phyloP scores from a whole-genome alignment of 2,329 filamentous ascomycete species.

The Colletotrichum nymphaeae region DNA sequence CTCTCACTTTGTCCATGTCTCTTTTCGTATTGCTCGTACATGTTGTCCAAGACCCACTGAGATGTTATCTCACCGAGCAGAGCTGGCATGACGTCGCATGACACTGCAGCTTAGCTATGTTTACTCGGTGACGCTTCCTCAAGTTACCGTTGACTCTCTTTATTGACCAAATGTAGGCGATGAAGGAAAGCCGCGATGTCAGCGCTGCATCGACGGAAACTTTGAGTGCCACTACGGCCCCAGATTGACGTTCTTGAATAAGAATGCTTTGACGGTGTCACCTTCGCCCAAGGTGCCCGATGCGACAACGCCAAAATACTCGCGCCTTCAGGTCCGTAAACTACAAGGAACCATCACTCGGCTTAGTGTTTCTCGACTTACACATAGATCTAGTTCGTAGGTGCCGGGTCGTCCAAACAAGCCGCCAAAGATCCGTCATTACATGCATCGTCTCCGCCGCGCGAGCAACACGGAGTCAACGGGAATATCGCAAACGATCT shows the following conservation, averaged over 20 bases:
- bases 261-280: slow-evolving; percentile 57
- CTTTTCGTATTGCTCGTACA: neutral
- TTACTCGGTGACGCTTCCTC: neutral
- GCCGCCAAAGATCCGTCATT: neutral
- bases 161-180: slow-evolving; percentile 52
- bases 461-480: neutral
- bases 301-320: slow-evolving; percentile 24
- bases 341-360: neutral
- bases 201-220: slow-evolving; percentile 57
- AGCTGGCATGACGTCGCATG: neutral
- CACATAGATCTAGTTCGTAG: slow-evolving; percentile 26
- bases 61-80: neutral
- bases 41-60: neutral
- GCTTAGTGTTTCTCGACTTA: neutral
- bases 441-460: neutral
- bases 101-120: neutral
- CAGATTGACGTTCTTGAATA: slow-evolving; percentile 58
- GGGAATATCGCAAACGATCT: neutral
- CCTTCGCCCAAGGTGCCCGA: slow-evolving; percentile 13
- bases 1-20: neutral
- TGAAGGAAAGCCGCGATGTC: slow-evolving; percentile 61
- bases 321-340: slow-evolving; percentile 35
- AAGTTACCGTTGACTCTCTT: neutral
- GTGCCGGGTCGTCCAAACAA: neutral
- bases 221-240: slow-evolving; percentile 61